Percentiles rank a stretch among this genome's conserved stretches.
phyloP scores from a whole-genome alignment of 495 filamentous ascomycete species.

The Copromyces sp. region DNA sequence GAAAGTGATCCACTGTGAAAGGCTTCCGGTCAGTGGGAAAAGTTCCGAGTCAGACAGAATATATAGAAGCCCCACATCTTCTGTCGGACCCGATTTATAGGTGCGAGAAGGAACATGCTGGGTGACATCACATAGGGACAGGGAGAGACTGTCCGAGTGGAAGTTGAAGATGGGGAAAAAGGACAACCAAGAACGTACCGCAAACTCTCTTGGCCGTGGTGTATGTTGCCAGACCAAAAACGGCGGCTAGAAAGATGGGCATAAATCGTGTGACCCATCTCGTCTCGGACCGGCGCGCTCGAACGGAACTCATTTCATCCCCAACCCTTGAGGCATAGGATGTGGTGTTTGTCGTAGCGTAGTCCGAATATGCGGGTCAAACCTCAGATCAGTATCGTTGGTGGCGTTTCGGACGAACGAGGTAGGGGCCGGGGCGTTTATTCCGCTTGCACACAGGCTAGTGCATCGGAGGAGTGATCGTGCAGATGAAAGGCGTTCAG shows the following conservation, averaged over 20 bases:
- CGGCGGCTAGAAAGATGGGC: constrained; percentile 27
- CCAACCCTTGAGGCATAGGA: neutral
- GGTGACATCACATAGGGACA: neutral
- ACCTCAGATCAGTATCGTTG: neutral
- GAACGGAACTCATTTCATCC: neutral
- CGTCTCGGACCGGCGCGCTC: constrained; percentile 25
- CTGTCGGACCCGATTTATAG: neutral
- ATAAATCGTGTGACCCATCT: constrained; percentile 37
- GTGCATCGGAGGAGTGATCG: neutral
- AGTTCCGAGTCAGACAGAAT: neutral
- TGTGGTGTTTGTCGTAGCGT: neutral
- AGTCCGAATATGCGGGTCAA: neutral
- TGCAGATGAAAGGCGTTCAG: neutral
- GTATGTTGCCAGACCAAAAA: constrained; percentile 30
- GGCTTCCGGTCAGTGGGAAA: neutral
- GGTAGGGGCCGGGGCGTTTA: neutral
- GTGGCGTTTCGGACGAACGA: neutral
- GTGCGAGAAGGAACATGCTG: neutral
- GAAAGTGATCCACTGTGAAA: constrained; percentile 51
- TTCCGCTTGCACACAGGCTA: neutral
- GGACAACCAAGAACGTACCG: constrained; percentile 15
- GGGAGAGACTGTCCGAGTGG: neutral
- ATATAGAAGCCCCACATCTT: neutral
- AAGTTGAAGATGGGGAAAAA: neutral
- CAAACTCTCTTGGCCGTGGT: constrained; percentile 33